A percentile compares a stretch with the other conserved stretches of the same genome.
Conservation (phyloP, 1,284 basidiomycete genomes). For the Takashimella tepidaria region DNA sequence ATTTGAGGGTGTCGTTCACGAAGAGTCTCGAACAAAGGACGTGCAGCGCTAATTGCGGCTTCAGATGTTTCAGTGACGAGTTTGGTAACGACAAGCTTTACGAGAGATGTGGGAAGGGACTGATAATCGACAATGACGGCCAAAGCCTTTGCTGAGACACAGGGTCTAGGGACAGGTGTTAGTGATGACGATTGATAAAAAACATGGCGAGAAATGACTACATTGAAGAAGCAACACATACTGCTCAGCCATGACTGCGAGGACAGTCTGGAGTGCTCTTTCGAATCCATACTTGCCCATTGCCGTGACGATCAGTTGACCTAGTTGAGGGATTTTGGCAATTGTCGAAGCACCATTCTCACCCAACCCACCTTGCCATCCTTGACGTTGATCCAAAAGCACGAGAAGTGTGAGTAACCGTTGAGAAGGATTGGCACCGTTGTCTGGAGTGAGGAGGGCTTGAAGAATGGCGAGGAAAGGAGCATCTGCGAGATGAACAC, state of each 20-base stretch:
- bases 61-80: constrained; percentile 21
- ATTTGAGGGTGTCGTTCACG: constrained; percentile 40
- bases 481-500: constrained; percentile 37
- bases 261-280: constrained; percentile 24
- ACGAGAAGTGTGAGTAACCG: constrained; percentile 43
- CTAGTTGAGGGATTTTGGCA: constrained; percentile 29
- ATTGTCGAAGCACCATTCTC: constrained; percentile 21
- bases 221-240: not conserved
- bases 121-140: constrained; percentile 26
- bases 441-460: constrained; percentile 32
- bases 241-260: constrained; percentile 21
- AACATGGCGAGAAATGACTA: too few species aligned
- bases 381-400: constrained; percentile 38
- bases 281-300: constrained; percentile 43
- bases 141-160: constrained; percentile 17
- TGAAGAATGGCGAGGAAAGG: constrained; percentile 38
- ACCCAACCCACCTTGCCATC: constrained; percentile 30
- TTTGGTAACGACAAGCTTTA: constrained; percentile 21
- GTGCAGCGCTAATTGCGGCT: constrained; percentile 18
- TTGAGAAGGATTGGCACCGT: constrained; percentile 42
- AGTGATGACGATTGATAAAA: not conserved
- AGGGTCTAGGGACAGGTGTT: constrained; percentile 2
- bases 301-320: constrained; percentile 31
- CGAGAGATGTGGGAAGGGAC: constrained; percentile 23
- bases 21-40: constrained; percentile 29